Evolutionary conservation across 352 stramenopile genomes (phyloP), one percentile per base, ranked within the genome.

Genomic region (Aphanomyces cochlioides): DNA sequence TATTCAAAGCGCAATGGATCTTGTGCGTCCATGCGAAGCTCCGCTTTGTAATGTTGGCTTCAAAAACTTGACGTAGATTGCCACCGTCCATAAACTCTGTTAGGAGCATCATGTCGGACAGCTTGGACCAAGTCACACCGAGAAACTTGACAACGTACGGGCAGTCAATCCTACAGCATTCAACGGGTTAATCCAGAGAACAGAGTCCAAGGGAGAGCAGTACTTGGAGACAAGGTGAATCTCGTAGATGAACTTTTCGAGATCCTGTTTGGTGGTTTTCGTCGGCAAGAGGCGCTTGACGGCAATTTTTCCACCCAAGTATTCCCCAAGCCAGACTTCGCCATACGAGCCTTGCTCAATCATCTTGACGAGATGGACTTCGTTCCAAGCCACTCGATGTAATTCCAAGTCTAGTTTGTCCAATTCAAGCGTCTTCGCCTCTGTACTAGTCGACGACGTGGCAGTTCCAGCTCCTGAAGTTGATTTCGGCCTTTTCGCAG

Each of bases 281-380:
- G 92, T 82, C 43, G 82, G 85, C 57, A 92, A 41, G 34, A 94
- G 88, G 4, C 84, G 77, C 78, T 94, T 94, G 15, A 92, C 84
- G 0, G 86, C 86, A 69, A 94, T 85, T 72, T 90, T 82, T 37
- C 72, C 73, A 72, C 88, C 90, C 75, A 90, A 83, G n/a, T 92
- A 64, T 64, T 92, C 83, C 2, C 80, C 86, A 1, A 94, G 79
- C 84, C 86, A 94, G 58, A 94, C 86, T 57, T 94, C 86, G 3
- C 86, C 86, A 47, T 90, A 94, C 36, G 86, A 84, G 36, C 86
- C 86, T 66, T 91, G 91, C 21, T 81, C 89, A 70, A 94, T 73
- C 38, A 41, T 21, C 21, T 67, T 66, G 47, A 67, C 28, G n/a
- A 67, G 41, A 1, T 3, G 19, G 1, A 67, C 38, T 19, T 67